These are phyloP conservation scores for Zygotorulaspora chibaensis DNA, from an alignment of 805 yeast species.

Conservation along the genomic window DNA sequence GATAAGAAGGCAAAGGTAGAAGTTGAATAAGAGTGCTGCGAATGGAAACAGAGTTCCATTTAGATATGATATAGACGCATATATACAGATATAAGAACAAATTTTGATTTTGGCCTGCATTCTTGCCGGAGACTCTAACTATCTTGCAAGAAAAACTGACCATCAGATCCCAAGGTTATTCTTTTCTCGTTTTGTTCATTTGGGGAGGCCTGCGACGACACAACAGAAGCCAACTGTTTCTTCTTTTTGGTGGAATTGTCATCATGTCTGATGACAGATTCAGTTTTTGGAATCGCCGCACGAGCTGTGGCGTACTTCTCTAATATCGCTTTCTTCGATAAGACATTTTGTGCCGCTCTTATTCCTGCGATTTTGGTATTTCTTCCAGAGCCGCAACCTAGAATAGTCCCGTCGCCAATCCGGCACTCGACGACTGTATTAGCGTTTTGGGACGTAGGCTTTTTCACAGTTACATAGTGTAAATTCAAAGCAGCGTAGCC, in stretches of 20 bases:
- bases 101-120: too few species aligned
- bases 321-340: conserved; percentile 52
- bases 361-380: conserved; percentile 73
- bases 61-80: too few species aligned
- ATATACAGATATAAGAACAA: too few species aligned
- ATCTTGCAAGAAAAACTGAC: conserved; percentile 11
- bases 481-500: conserved; percentile 72
- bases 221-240: background rate
- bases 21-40: background rate
- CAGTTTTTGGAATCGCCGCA: conserved; percentile 46
- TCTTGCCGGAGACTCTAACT: background rate
- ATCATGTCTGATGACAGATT: conserved; percentile 25
- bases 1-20: conserved; percentile 15
- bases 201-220: background rate
- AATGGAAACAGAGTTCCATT: background rate
- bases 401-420: conserved; percentile 53
- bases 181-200: conserved; percentile 1
- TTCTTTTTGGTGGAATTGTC: conserved; percentile 8
- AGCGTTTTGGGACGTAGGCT: conserved; percentile 37
- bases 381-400: conserved; percentile 71
- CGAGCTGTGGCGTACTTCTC: conserved; percentile 62
- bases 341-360: conserved; percentile 79
- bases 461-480: conserved; percentile 45
- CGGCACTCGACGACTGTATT: conserved; percentile 58
- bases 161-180: conserved; percentile 8